Percentiles rank a stretch among this genome's conserved stretches.
These are phyloP conservation scores for Populus hybrid DNA, from an alignment of 441 rosid species.

Conservation along the genomic window DNA sequence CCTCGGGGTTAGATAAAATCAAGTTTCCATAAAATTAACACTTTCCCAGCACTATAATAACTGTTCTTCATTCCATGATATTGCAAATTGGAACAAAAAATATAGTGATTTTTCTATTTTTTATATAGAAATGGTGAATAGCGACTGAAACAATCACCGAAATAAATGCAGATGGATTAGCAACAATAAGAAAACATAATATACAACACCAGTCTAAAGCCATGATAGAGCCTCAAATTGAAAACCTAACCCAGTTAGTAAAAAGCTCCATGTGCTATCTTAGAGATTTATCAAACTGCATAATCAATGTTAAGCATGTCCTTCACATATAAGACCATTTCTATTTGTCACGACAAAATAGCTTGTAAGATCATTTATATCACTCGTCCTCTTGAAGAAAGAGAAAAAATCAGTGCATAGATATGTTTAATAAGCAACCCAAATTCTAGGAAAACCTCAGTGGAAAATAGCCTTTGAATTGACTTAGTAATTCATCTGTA, in stretches of 20 bases:
- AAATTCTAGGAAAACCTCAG: background rate
- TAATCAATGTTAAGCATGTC: background rate
- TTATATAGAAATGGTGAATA: background rate
- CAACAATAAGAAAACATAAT: background rate
- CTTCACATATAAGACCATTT: background rate
- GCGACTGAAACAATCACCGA: too few relatives aligned
- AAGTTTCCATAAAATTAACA: background rate
- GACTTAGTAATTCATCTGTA: background rate
- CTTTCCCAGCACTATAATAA: background rate
- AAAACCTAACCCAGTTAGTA: background rate
- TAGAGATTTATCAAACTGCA: background rate
- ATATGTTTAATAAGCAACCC: background rate
- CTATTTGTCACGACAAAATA: background rate
- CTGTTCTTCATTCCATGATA: background rate
- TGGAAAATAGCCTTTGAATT: background rate
- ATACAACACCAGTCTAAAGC: background rate
- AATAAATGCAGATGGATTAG: background rate
- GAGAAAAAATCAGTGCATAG: background rate
- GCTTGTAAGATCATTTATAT: background rate
- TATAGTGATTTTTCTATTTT: background rate
- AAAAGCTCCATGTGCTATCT: background rate
- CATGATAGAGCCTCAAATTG: background rate
- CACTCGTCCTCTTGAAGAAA: background rate
- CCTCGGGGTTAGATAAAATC: background rate
- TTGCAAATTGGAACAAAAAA: background rate